These are phyloP conservation scores for Starmerella scarabaei DNA, from an alignment of 805 yeast genomes.

Conservation along the genomic window DNA sequence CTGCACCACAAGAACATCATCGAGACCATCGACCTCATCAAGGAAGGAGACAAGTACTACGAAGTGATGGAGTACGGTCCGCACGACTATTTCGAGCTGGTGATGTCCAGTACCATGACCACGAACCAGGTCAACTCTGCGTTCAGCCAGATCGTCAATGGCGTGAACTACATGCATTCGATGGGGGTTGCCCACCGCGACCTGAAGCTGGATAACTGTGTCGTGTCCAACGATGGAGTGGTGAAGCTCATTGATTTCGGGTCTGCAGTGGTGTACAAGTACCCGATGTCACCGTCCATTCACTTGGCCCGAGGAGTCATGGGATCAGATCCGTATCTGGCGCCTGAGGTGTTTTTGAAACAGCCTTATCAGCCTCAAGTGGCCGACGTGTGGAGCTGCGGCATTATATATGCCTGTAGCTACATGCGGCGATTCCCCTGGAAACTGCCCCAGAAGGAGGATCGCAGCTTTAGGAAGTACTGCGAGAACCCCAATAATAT, in stretches of 20 bases:
- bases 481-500: conserved; percentile 20
- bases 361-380: conserved; percentile 67
- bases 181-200: conserved; percentile 90
- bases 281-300: conserved; percentile 43
- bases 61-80: conserved; percentile 91
- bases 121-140: conserved; percentile 63
- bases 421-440: conserved; percentile 80
- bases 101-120: conserved; percentile 75
- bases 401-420: conserved; percentile 87
- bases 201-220: conserved; percentile 84
- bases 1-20: conserved; percentile 69
- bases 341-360: conserved; percentile 70
- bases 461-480: conserved; percentile 62
- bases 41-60: conserved; percentile 47
- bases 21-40: conserved; percentile 65
- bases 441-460: conserved; percentile 76
- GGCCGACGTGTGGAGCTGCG: conserved; percentile 88
- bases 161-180: conserved; percentile 61
- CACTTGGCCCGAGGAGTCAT: conserved; percentile 72
- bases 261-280: conserved; percentile 70
- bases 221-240: conserved; percentile 65
- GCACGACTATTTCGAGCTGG: conserved; percentile 81
- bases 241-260: conserved; percentile 92
- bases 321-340: conserved; percentile 91
- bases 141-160: conserved; percentile 65